Evolutionary conservation across 2,329 filamentous ascomycete genomes (phyloP).

Genomic region (Stemphylium lycopersici): DNA sequence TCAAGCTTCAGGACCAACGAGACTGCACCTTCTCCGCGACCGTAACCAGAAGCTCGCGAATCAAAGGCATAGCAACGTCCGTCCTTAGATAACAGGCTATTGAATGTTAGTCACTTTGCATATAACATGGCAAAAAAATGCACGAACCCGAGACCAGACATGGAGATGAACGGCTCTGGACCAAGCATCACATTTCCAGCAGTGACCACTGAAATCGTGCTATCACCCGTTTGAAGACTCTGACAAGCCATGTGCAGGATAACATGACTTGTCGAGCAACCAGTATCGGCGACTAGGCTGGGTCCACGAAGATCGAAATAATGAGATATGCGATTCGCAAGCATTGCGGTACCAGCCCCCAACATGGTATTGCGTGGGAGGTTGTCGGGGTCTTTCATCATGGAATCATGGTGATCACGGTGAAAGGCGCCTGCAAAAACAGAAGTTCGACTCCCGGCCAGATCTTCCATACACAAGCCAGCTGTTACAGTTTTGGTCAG

Average conservation of each 20-base stretch:
- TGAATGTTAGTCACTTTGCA: background rate
- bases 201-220: background rate
- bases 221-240: background rate
- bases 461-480: no score
- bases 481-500: no score
- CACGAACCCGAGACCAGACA: no score
- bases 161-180: background rate
- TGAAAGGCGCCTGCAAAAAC: background rate
- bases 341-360: background rate
- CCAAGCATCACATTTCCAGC: background rate
- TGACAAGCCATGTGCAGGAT: background rate
- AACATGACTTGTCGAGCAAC: background rate
- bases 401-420: background rate
- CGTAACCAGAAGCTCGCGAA: background rate
- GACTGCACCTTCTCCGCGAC: background rate
- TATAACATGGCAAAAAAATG: no score
- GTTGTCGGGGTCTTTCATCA: background rate
- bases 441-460: background rate
- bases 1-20: background rate
- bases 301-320: background rate
- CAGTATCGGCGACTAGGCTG: background rate
- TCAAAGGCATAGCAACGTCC: background rate
- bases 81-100: background rate
- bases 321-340: background rate
- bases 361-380: background rate